Conservation (phyloP, 768 basidiomycete species). For the Naganishia vaughanmartiniae region DNA sequence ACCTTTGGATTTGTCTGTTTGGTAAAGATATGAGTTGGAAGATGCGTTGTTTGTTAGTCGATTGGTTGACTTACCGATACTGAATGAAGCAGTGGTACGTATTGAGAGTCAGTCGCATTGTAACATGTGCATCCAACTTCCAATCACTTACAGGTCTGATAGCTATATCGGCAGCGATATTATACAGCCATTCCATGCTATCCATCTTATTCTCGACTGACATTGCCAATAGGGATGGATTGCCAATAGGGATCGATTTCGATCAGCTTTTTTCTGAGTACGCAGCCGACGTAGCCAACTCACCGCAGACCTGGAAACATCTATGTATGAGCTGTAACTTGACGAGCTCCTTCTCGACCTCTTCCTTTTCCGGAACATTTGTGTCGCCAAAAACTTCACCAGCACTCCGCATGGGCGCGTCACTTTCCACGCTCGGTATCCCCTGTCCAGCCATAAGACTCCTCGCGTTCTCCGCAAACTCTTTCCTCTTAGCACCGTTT, state of each 20-base stretch:
- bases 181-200: constrained; percentile 46
- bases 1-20: constrained; percentile 48
- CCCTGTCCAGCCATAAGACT: background rate
- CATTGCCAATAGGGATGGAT: background rate
- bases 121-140: constrained; percentile 10
- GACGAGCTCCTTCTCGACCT: constrained; percentile 45
- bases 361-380: constrained; percentile 33
- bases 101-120: constrained; percentile 9
- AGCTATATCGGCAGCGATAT: constrained; percentile 46
- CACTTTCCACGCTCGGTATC: background rate
- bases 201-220: constrained; percentile 50
- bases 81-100: background rate
- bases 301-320: constrained; percentile 48
- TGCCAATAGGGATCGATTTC: no score
- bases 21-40: constrained; percentile 6
- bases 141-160: constrained; percentile 42
- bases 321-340: constrained; percentile 44
- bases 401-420: background rate
- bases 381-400: background rate
- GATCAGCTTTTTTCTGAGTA: constrained; percentile 10
- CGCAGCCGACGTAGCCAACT: constrained; percentile 19
- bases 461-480: constrained; percentile 31
- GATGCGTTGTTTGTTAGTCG: background rate
- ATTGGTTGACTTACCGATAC: constrained; percentile 6
- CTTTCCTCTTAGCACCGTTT: constrained; percentile 40